Evolutionary conservation across 805 yeast species (phyloP).

Genomic region (Kodamaea kaohsiungensis): DNA sequence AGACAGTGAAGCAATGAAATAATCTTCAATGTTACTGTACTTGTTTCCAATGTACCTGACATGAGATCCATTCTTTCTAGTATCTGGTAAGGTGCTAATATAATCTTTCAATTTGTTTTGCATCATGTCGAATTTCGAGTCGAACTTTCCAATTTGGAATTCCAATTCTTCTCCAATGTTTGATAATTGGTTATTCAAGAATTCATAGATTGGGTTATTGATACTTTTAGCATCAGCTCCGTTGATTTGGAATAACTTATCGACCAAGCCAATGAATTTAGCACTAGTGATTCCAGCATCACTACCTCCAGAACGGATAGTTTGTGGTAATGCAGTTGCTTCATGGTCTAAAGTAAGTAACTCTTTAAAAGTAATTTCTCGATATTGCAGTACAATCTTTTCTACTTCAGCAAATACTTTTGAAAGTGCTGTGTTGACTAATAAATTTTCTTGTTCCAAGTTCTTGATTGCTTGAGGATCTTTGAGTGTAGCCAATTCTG

Average conservation of each 20-base stretch:
- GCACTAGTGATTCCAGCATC: slow-evolving; percentile 18
- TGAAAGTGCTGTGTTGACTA: slow-evolving; percentile 30
- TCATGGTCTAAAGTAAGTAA: slow-evolving; percentile 41
- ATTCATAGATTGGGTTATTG: slow-evolving; percentile 35
- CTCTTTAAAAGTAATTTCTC: slow-evolving; percentile 36
- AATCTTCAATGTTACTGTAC: slow-evolving; percentile 37
- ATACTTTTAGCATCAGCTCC: slow-evolving; percentile 11
- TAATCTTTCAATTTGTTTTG: slow-evolving; percentile 40
- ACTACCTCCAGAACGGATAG: slow-evolving; percentile 8
- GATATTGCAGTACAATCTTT: slow-evolving; percentile 33
- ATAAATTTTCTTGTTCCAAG: slow-evolving; percentile 25
- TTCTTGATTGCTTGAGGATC: slow-evolving; percentile 14
- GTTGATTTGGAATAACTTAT: slow-evolving; percentile 38
- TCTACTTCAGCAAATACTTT: slow-evolving; percentile 35
- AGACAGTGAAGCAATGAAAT: slow-evolving; percentile 30
- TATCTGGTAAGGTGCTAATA: slow-evolving; percentile 30
- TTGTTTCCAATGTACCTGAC: slow-evolving; percentile 41
- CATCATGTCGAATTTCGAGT: slow-evolving; percentile 35
- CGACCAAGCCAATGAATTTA: slow-evolving; percentile 40
- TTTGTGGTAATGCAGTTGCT: slow-evolving; percentile 16
- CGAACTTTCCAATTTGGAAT: slow-evolving; percentile 38
- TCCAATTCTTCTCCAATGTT: slow-evolving; percentile 33
- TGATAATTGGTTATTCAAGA: slow-evolving; percentile 34
- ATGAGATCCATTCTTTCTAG: slow-evolving; percentile 36
- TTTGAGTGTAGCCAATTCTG: slow-evolving; percentile 12